Evolutionary conservation across 2,329 filamentous ascomycete genomes (phyloP), one percentile per base, ranked within the genome.

Genomic region (Epichloe baconii): DNA sequence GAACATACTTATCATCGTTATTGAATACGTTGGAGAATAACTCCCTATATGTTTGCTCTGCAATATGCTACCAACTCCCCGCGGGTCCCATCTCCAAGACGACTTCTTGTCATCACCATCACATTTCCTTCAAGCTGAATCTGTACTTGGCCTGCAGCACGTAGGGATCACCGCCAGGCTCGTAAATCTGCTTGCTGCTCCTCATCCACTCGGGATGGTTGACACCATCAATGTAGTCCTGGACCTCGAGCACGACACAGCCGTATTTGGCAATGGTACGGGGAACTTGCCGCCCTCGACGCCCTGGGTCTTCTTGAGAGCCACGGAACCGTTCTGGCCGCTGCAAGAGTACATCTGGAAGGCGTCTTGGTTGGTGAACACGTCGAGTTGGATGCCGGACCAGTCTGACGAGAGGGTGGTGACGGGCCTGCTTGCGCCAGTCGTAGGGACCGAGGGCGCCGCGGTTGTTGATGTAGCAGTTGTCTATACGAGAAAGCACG

Each of bases 191-290:
- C 68, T 76, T 81, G 47, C 38, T 44, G 12, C 38, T 38, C 50
- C 90, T 79, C 53, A 81, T 81, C 91, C 91, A 96, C 67, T 88
- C 79, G 0, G 90, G 90, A 59, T 94, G 79, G 70, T 95, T 96
- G 70, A 97, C 93, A 26, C 77, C 89, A 64, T 95, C 90, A 62
- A 96, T 95, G 79, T 82, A 96, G 66, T 93, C 89, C 74, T 96
- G 80, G 12, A 93, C 87, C 71, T 96, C 91, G 67, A 96, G 78
- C 47, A 95, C 91, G 26, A 95, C 63, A 67, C 91, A 96, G 35
- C 88, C 89, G 62, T 89, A 88, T 71, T 90, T 65, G 51, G 79
- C 76, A 26, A 88, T 83, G 7, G 77, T 78, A 38, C 82, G 73
- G 3, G 77, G 58, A 82, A 78, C 35, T 70, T 67, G 2, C 34